Percentiles rank a stretch among this genome's conserved stretches.
phyloP scores from a whole-genome alignment of 345 rosid species.

The Clarkia xantiana region DNA sequence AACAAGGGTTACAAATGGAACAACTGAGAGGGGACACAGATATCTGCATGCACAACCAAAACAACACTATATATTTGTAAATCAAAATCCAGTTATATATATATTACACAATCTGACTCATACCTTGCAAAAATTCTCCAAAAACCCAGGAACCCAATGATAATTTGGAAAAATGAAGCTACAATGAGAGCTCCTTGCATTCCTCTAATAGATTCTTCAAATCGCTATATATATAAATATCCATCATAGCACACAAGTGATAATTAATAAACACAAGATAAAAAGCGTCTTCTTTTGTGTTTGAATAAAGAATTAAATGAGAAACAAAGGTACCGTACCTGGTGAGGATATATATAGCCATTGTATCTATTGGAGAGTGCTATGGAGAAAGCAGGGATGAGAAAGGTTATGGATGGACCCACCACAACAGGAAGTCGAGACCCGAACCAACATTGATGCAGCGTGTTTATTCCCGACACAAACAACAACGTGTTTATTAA shows the following conservation, averaged over 20 bases:
- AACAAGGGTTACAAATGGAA: constrained; percentile 73
- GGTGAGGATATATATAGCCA: constrained; percentile 26
- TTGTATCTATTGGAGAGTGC: constrained; percentile 31
- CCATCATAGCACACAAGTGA: constrained; percentile 4
- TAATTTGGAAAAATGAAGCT: constrained; percentile 45
- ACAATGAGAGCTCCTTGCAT: constrained; percentile 70
- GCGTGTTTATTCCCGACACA: constrained; percentile 69
- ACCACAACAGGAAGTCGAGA: constrained; percentile 74
- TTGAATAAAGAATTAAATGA: not conserved
- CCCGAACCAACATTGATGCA: constrained; percentile 59
- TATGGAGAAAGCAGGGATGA: constrained; percentile 57
- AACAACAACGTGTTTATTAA: constrained; percentile 60
- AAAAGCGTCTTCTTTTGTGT: not conserved
- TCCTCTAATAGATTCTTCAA: constrained; percentile 44
- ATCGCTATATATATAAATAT: constrained; percentile 56
- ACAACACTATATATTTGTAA: not conserved
- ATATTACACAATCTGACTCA: not conserved
- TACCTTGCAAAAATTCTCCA: constrained; percentile 63
- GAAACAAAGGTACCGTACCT: constrained; percentile 40
- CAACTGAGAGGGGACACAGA: constrained; percentile 67
- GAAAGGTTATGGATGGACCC: constrained; percentile 60
- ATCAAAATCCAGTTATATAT: too few relatives aligned
- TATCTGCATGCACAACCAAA: constrained; percentile 42
- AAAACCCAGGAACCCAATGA: constrained; percentile 70
- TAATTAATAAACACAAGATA: not conserved